phyloP scores from a whole-genome alignment of 441 rosid genomes.

The Gossypium davidsonii region DNA sequence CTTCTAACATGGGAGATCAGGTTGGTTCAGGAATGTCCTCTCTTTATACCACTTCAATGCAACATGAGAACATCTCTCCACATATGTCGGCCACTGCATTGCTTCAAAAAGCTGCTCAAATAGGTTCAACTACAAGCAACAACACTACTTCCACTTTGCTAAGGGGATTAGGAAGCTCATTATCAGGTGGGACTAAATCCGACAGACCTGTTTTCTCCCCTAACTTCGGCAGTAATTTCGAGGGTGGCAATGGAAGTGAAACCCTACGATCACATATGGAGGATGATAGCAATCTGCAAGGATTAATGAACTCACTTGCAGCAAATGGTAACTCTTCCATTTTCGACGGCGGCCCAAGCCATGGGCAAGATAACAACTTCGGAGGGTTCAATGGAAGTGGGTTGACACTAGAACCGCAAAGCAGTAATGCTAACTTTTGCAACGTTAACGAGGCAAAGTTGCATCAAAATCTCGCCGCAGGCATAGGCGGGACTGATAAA shows the following conservation, averaged over 20 bases:
- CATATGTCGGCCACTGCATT: conserved; percentile 79
- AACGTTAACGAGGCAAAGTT: conserved; percentile 19
- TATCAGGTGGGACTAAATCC: conserved; percentile 21
- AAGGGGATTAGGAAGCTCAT: conserved; percentile 30
- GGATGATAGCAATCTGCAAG: conserved; percentile 30
- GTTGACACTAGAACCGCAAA: not conserved
- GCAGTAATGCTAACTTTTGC: conserved; percentile 1
- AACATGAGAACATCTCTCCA: conserved; percentile 29
- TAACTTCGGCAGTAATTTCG: conserved; percentile 25
- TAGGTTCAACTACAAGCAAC: conserved; percentile 60
- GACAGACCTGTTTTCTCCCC: not conserved
- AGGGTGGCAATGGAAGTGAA: conserved; percentile 8
- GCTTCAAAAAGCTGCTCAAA: conserved; percentile 82
- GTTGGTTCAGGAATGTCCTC: conserved; percentile 25
- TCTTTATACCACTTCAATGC: conserved; percentile 28
- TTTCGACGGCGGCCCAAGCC: conserved; percentile 15
- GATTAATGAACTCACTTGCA: conserved; percentile 43
- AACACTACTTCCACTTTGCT: conserved; percentile 25
- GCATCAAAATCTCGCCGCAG: conserved; percentile 15
- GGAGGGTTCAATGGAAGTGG: conserved; percentile 16
- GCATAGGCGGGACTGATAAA: conserved; percentile 24
- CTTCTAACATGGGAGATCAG: conserved; percentile 29
- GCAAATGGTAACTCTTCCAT: conserved; percentile 29
- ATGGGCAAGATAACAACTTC: conserved; percentile 20
- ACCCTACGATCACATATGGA: conserved; percentile 13